Base-by-base conservation (phyloP, 306 rosid species). In the Citrullus colocynthis region DNA sequence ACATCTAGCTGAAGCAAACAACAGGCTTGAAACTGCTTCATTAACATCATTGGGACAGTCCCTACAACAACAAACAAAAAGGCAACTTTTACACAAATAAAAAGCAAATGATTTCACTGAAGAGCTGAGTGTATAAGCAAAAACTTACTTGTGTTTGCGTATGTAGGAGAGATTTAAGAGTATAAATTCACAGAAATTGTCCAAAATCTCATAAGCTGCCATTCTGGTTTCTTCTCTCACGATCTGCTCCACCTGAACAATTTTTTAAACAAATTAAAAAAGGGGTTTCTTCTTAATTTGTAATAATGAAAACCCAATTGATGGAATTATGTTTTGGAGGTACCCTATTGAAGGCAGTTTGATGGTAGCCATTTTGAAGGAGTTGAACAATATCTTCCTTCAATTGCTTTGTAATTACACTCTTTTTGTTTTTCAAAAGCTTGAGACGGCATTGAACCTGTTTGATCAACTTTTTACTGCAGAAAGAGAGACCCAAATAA, bases 1-100 rank as follows among this genome's bases (percentile, higher is more conserved):
- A 75, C 89, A 89, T 84, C 98, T 85, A 4, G 97, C 95, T 39
- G 98, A 92, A 32, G 98, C 96, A 87, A 58, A 95, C 78, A 92
- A 87, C 49, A 95, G 92, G 78, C 88, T 92, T 16, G 98, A 92
- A 82, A 89, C 83, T 20, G 98, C 97, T 87, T 90, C 97, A 5
- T 89, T 95, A 6, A 95, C 80, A 45, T 92, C 97, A 79, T 88
- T 82, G 30, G 98, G 97, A 74, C 90, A 85, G 28, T 85, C 88
- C 82, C 90, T 87, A 48, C 54, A 63, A 54, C 62, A 63, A 41
- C 18, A 34, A 48, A 48, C 54, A 48, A 5, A 48, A 42, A 44
- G 2, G 49, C 49, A 44, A 44, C 39, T 36, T 36, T 36, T 36
- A 36, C 39, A 36, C 0, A 36, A 2, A 32, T 2, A 32, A 32